These are phyloP conservation scores for Chenopodium quinoa DNA, from an alignment of 148 eudicot genomes.

Conservation along the genomic window DNA sequence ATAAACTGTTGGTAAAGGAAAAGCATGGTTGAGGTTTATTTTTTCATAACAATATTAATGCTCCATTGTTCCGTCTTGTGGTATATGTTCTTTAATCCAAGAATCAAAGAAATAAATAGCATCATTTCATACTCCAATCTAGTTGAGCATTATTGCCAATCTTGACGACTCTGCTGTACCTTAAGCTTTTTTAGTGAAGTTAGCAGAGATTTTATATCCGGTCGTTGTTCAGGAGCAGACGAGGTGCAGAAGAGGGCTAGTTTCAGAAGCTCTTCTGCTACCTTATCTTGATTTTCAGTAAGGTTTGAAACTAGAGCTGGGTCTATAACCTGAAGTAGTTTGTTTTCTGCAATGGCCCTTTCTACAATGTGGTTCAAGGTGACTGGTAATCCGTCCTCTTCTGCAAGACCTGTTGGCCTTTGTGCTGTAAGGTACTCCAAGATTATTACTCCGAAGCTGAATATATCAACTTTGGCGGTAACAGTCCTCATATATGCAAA, in stretches of 20 bases:
- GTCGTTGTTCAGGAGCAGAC: slow-evolving; percentile 60
- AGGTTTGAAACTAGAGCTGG: slow-evolving; percentile 39
- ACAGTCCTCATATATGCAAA: slow-evolving; percentile 81
- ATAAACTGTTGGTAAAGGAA: no score
- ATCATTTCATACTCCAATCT: no score
- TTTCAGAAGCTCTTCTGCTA: slow-evolving; percentile 48
- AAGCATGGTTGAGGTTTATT: no score
- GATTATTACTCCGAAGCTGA: slow-evolving; percentile 77
- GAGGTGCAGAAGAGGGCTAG: slow-evolving; percentile 74
- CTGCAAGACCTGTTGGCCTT: slow-evolving; percentile 66
- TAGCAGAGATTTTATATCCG: no score
- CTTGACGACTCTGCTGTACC: no score
- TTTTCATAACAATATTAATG: no score
- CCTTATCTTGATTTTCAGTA: slow-evolving; percentile 41
- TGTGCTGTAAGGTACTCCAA: slow-evolving; percentile 66
- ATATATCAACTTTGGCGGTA: slow-evolving; percentile 84
- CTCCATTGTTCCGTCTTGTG: no score
- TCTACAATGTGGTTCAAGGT: slow-evolving; percentile 64
- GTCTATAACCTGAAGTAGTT: slow-evolving; percentile 47
- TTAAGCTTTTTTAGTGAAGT: no score
- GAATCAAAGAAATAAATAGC: no score
- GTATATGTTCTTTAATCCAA: no score
- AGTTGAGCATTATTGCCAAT: no score
- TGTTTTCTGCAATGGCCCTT: slow-evolving; percentile 35
- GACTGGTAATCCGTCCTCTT: slow-evolving; percentile 50